phyloP scores from a whole-genome alignment of 2,329 filamentous ascomycete genomes.

The Pseudopyrenochaeta lycopersici region DNA sequence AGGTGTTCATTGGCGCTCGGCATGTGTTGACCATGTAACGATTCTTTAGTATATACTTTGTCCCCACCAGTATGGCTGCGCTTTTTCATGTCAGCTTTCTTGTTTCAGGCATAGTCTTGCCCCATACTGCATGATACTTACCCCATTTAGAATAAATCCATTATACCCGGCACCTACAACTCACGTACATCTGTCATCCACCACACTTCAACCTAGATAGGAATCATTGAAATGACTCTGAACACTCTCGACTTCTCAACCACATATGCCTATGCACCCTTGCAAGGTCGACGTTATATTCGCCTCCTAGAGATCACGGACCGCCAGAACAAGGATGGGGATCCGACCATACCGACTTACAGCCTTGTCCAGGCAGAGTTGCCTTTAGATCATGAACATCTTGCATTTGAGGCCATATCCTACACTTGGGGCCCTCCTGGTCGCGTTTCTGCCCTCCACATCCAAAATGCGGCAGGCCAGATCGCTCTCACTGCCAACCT shows the following conservation, averaged over 20 bases:
- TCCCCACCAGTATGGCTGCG: background rate
- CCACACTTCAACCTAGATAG: background rate
- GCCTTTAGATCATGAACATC: background rate
- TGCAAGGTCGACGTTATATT: constrained; percentile 8
- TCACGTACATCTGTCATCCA: background rate
- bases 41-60: background rate
- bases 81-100: background rate
- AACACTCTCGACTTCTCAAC: constrained; percentile 1
- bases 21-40: background rate
- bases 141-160: background rate
- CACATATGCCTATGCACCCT: constrained; percentile 13
- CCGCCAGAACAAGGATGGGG: background rate
- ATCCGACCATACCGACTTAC: background rate
- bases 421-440: constrained; percentile 26
- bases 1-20: background rate
- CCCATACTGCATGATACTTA: background rate
- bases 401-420: constrained; percentile 24
- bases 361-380: constrained; percentile 15
- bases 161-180: background rate
- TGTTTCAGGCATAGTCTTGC: background rate
- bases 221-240: background rate
- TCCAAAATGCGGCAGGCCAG: constrained; percentile 6
- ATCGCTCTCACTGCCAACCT: constrained; percentile 31
- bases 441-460: constrained; percentile 9
- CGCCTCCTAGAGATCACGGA: constrained; percentile 7